Evolutionary conservation across 495 filamentous ascomycete genomes (phyloP), one percentile per base, ranked within the genome.

Genomic region (Elaphomyces granulatus): DNA sequence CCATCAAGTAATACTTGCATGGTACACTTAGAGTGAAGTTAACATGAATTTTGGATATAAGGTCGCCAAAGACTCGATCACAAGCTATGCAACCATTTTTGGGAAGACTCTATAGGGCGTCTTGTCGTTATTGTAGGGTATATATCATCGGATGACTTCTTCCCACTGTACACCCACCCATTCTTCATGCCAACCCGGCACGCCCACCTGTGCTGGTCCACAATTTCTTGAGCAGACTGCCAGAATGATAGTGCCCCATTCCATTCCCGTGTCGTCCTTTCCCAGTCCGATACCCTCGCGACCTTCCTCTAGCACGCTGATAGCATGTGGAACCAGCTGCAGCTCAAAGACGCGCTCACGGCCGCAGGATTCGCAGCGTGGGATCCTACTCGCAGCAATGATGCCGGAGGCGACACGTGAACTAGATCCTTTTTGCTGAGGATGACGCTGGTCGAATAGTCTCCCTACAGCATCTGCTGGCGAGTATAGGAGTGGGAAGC

Each of bases 141-240:
- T n/a, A n/a, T n/a, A n/a, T n/a, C n/a, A n/a, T n/a, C n/a, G n/a
- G n/a, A n/a, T 28, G 23, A 66, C 52, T 58, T 93, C 84, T 66
- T 96, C 90, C 90, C 88, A 98, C 64, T 96, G 90, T 52, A 95
- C 90, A 6, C 90, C 88, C 15, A 72, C 79, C 88, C 92, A 95
- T 61, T 98, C 90, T 63, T 95, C 92, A 31, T 86, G 47, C 63
- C 86, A 95, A 1, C 74, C 82, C 15, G 70, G 64, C 30, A 59
- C 53, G 3, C 61, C 59, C 31, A 74, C 58, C 12, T 65, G 61
- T 38, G 61, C 53, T 0, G 73, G 68, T 33, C 62, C 67, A 58
- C 85, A 93, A 52, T 88, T 77, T 49, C 54, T 64, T 32, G 57
- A 61, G 58, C 90, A 99, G 15, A 92, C 86, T 0, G 75, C 84